Conservation (phyloP, 2,329 filamentous ascomycete genomes). For the Colletotrichum navitas region DNA sequence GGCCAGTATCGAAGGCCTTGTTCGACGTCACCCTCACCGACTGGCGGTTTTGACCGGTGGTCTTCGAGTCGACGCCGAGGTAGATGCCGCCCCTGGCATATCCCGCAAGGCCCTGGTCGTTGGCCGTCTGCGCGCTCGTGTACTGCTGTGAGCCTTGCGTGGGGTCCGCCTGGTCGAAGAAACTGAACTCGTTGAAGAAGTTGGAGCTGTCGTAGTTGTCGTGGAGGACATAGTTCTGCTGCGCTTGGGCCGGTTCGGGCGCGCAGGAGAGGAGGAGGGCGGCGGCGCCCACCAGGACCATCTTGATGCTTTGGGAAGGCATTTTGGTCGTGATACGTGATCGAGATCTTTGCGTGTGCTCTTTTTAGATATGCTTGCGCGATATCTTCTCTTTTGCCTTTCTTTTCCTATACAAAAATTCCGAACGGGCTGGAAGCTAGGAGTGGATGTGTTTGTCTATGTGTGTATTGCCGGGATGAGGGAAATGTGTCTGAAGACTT, state of each 20-base stretch:
- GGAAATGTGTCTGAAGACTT: conserved; percentile 20
- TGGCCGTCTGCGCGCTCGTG: conserved; percentile 69
- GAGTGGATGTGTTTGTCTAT: neutral
- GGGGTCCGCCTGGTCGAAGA: conserved; percentile 72
- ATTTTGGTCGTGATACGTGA: conserved; percentile 19
- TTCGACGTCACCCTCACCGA: conserved; percentile 79
- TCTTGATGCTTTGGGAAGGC: conserved; percentile 35
- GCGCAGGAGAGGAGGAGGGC: conserved; percentile 26
- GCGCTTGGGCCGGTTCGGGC: conserved; percentile 45
- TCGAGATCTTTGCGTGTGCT: conserved; percentile 1
- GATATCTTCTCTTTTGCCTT: conserved; percentile 3
- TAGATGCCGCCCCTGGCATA: conserved; percentile 69
- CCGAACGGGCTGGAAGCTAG: conserved; percentile 3
- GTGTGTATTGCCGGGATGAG: conserved; percentile 10
- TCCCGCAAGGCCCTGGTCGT: conserved; percentile 68
- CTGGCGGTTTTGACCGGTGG: conserved; percentile 70
- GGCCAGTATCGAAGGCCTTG: conserved; percentile 74
- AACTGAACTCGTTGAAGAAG: conserved; percentile 69
- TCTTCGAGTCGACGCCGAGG: conserved; percentile 77
- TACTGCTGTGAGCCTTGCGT: conserved; percentile 83
- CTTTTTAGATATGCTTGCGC: neutral
- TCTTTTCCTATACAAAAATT: neutral
- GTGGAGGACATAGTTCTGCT: conserved; percentile 57
- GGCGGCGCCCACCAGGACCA: conserved; percentile 31
- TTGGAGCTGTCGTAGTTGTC: conserved; percentile 64